Evolutionary conservation across 2,329 filamentous ascomycete genomes (phyloP).

Genomic region (Penicillium sp.): DNA sequence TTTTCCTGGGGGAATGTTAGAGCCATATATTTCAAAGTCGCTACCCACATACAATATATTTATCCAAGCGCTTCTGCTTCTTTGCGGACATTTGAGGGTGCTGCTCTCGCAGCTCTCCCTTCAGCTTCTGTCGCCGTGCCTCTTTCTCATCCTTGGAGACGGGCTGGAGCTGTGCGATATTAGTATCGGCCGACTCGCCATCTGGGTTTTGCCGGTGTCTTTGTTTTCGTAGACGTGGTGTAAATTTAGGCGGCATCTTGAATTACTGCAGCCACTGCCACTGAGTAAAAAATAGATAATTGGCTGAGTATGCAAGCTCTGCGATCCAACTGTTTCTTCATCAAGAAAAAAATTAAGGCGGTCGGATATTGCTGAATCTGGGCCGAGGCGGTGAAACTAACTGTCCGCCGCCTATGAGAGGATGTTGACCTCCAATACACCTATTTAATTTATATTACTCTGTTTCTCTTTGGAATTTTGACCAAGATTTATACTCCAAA

Average conservation of each 20-base stretch:
- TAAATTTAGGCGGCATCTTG: constrained; percentile 47
- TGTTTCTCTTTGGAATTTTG: background rate
- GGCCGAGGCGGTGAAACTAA: constrained; percentile 15
- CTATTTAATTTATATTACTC: background rate
- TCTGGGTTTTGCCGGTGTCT: constrained; percentile 42
- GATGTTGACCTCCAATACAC: background rate
- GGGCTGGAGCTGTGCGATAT: constrained; percentile 43
- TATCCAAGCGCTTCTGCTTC: constrained; percentile 66
- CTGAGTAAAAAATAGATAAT: constrained; percentile 10
- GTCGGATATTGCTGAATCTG: constrained; percentile 17
- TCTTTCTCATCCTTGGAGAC: constrained; percentile 54
- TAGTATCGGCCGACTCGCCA: constrained; percentile 45
- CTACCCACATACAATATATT: constrained; percentile 57
- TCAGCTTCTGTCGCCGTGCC: constrained; percentile 51
- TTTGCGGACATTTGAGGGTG: constrained; percentile 60
- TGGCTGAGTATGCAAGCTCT: constrained; percentile 6
- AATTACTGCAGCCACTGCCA: constrained; percentile 8
- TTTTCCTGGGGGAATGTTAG: constrained; percentile 59
- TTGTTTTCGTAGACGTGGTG: constrained; percentile 59
- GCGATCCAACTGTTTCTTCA: constrained; percentile 4
- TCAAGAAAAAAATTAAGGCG: constrained; percentile 25
- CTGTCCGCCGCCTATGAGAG: background rate
- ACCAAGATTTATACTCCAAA: background rate
- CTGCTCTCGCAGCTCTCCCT: constrained; percentile 54
- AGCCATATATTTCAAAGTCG: background rate